Conservation (phyloP, 1,284 basidiomycete genomes). For the Lentinula novae-zelandiae region DNA sequence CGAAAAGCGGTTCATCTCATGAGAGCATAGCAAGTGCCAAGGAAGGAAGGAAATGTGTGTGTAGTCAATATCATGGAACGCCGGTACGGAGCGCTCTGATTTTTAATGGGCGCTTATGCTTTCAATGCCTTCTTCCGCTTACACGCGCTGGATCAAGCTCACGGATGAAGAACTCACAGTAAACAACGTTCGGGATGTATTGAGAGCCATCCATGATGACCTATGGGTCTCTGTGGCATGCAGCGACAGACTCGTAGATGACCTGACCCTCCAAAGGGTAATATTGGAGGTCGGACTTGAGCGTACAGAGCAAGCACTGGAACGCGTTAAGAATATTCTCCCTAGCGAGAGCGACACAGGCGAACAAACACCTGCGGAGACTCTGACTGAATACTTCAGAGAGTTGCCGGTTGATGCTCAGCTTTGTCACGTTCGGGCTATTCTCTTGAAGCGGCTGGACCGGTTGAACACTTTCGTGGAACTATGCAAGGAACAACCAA, state of each 20-base stretch:
- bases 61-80: neutral
- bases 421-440: conserved; percentile 56
- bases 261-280: conserved; percentile 48
- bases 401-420: conserved; percentile 54
- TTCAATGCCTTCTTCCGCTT: conserved; percentile 29
- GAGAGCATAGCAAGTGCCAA: neutral
- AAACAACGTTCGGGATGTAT: conserved; percentile 42
- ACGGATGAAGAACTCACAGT: conserved; percentile 51
- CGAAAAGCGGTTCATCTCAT: neutral
- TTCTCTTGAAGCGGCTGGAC: conserved; percentile 62
- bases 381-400: conserved; percentile 41
- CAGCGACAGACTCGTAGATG: conserved; percentile 61
- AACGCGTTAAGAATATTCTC: conserved; percentile 39
- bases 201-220: conserved; percentile 57
- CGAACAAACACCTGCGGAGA: conserved; percentile 31
- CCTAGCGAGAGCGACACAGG: conserved; percentile 14
- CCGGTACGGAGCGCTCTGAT: neutral
- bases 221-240: conserved; percentile 74
- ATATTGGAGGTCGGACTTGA: conserved; percentile 61
- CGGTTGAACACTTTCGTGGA: conserved; percentile 65
- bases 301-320: conserved; percentile 47
- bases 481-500: conserved; percentile 42
- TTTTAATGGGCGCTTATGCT: neutral
- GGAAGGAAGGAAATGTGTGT: neutral
- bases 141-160: conserved; percentile 53